phyloP scores from a whole-genome alignment of 352 stramenopile genomes.

The Phytophthora vignae region DNA sequence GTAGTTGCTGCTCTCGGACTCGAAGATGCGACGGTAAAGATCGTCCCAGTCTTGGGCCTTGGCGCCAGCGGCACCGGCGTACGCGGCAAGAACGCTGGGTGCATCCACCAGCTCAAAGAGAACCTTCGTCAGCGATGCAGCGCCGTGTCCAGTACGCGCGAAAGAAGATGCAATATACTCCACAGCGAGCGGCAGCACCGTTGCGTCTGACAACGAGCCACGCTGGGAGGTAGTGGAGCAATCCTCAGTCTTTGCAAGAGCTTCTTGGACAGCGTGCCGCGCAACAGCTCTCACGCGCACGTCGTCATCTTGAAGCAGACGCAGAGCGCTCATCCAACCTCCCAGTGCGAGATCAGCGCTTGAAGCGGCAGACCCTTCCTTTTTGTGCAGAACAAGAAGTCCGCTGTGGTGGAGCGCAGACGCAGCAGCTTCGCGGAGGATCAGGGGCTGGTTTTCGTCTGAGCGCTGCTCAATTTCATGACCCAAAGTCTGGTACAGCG shows the following conservation, averaged over 20 bases:
- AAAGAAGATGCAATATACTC: slow-evolving; percentile 56
- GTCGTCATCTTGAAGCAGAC: slow-evolving; percentile 79
- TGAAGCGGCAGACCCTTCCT: slow-evolving; percentile 4
- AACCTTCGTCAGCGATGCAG: slow-evolving; percentile 29
- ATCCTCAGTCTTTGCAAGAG: slow-evolving; percentile 26
- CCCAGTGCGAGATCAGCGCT: slow-evolving; percentile 45
- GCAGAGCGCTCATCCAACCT: slow-evolving; percentile 66
- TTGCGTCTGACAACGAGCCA: slow-evolving; percentile 57
- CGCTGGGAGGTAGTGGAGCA: background rate
- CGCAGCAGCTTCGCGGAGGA: slow-evolving; percentile 64
- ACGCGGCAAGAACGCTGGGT: slow-evolving; percentile 48
- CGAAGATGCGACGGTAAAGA: slow-evolving; percentile 77
- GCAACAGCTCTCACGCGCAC: slow-evolving; percentile 34
- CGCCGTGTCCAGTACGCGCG: slow-evolving; percentile 38
- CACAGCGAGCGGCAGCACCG: slow-evolving; percentile 61
- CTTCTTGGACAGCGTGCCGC: slow-evolving; percentile 46
- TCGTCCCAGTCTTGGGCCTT: slow-evolving; percentile 63
- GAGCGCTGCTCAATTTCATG: slow-evolving; percentile 59
- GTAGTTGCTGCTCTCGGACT: slow-evolving; percentile 84
- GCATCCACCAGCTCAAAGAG: slow-evolving; percentile 57
- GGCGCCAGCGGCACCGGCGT: slow-evolving; percentile 41
- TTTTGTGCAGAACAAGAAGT: slow-evolving; percentile 42
- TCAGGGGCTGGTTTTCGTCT: slow-evolving; percentile 63
- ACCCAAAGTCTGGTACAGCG: slow-evolving; percentile 38
- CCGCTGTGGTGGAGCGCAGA: slow-evolving; percentile 58